Evolutionary conservation across 768 basidiomycete species (phyloP).

Genomic region (Pleurotus tuoliensis): DNA sequence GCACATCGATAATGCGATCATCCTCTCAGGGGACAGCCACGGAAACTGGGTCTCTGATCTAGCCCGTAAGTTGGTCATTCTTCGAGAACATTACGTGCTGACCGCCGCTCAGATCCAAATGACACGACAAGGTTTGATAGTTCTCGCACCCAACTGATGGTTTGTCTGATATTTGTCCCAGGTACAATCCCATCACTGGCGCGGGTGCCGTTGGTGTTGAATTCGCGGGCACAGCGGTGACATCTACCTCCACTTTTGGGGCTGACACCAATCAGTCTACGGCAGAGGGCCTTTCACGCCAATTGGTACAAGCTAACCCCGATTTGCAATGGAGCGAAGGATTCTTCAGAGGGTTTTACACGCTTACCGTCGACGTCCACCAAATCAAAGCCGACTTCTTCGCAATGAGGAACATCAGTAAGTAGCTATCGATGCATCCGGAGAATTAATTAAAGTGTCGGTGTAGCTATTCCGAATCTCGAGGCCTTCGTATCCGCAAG

Average conservation of each 20-base stretch:
- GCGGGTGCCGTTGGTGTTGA: constrained; percentile 52
- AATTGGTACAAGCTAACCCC: constrained; percentile 35
- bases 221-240: constrained; percentile 60
- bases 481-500: constrained; percentile 41
- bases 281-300: constrained; percentile 33
- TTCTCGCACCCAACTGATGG: constrained; percentile 2
- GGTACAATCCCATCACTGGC: constrained; percentile 47
- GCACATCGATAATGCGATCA: constrained; percentile 48
- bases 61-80: constrained; percentile 33
- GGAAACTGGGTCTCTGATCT: constrained; percentile 61
- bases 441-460: no score
- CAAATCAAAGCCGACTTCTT: constrained; percentile 49
- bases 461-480: constrained; percentile 26
- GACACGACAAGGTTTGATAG: constrained; percentile 38
- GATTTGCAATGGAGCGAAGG: constrained; percentile 62
- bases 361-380: constrained; percentile 42
- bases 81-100: background rate
- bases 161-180: constrained; percentile 10
- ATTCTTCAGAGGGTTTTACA: constrained; percentile 57
- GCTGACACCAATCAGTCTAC: constrained; percentile 30
- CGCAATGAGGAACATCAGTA: constrained; percentile 46
- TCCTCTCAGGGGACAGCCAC: constrained; percentile 57
- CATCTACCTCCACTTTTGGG: constrained; percentile 46
- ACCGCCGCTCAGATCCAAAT: constrained; percentile 35
- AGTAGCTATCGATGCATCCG: constrained; percentile 15